phyloP scores from a whole-genome alignment of 2,329 filamentous ascomycete genomes.

The Fusarium caatingaense region DNA sequence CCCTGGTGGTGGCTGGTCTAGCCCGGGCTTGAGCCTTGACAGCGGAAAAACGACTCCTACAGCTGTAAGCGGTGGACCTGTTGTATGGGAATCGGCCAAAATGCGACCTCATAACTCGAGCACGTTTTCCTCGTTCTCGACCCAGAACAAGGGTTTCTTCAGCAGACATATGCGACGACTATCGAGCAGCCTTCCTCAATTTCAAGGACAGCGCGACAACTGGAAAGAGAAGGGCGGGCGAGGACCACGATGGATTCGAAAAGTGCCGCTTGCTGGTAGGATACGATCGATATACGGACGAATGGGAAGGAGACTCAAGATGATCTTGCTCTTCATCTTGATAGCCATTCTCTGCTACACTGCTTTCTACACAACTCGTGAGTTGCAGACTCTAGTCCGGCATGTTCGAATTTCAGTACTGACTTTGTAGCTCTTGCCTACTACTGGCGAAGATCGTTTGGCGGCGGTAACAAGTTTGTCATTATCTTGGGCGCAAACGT shows the following conservation, averaged over 20 bases:
- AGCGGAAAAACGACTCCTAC: constrained; percentile 77
- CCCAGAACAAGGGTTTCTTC: constrained; percentile 88
- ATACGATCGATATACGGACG: constrained; percentile 60
- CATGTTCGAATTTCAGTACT: not conserved
- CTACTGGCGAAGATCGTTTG: constrained; percentile 78
- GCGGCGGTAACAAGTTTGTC: constrained; percentile 90
- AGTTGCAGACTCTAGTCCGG: constrained; percentile 53
- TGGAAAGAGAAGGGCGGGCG: constrained; percentile 83
- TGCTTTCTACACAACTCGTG: constrained; percentile 78
- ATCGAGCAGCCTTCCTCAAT: constrained; percentile 81
- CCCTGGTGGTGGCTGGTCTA: constrained; percentile 88
- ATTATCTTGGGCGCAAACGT: constrained; percentile 94
- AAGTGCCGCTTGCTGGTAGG: constrained; percentile 60
- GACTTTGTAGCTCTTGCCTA: constrained; percentile 55
- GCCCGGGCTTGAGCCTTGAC: constrained; percentile 79
- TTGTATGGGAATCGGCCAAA: constrained; percentile 86
- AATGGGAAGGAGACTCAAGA: constrained; percentile 73
- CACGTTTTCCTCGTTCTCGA: constrained; percentile 82
- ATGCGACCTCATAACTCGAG: constrained; percentile 78
- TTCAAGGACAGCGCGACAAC: constrained; percentile 69
- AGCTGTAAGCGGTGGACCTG: constrained; percentile 66
- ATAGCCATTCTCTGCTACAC: constrained; percentile 76
- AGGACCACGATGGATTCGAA: constrained; percentile 65
- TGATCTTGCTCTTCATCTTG: constrained; percentile 69
- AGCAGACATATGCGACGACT: constrained; percentile 83